These are phyloP conservation scores for Climacium dendroides DNA, from an alignment of 225 moss, liverwort and hornwort species.

Conservation along the genomic window DNA sequence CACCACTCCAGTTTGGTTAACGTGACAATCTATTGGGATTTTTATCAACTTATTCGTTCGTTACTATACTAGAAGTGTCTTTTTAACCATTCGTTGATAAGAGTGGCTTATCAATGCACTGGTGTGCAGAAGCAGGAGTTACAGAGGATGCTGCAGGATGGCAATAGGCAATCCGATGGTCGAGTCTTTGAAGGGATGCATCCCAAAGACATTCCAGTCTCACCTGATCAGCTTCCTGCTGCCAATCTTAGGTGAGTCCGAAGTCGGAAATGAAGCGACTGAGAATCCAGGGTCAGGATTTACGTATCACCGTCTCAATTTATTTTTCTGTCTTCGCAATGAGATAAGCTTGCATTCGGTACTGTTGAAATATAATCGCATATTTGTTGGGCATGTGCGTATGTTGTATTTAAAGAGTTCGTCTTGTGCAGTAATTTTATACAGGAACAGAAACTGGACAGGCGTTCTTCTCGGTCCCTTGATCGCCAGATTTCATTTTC, in stretches of 20 bases:
- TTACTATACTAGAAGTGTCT: not conserved
- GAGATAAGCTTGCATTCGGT: not conserved
- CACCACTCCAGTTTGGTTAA: not conserved
- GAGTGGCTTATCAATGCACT: not conserved
- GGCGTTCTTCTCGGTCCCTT: constrained; percentile 32
- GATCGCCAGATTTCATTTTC: constrained; percentile 51
- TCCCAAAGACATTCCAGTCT: constrained; percentile 3
- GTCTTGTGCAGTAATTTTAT: constrained; percentile 42
- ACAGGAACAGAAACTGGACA: constrained; percentile 38
- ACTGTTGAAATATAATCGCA: not conserved
- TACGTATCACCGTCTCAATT: not conserved
- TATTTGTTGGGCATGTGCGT: not conserved
- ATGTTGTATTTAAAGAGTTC: not conserved
- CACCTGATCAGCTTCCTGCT: constrained; percentile 2
- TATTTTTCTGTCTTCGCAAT: not conserved
- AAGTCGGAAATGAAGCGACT: not conserved
- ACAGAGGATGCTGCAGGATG: constrained; percentile 46
- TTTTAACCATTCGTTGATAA: not conserved
- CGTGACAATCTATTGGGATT: not conserved
- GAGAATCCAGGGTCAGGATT: not conserved
- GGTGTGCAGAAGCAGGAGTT: constrained; percentile 65
- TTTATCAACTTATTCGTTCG: not conserved
- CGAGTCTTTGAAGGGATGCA: constrained; percentile 2
- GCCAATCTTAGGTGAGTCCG: constrained; percentile 20
- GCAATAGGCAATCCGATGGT: constrained; percentile 14